Evolutionary conservation across 371 early-diverging fungal species (phyloP).

Genomic region (Entomophthora muscae): DNA sequence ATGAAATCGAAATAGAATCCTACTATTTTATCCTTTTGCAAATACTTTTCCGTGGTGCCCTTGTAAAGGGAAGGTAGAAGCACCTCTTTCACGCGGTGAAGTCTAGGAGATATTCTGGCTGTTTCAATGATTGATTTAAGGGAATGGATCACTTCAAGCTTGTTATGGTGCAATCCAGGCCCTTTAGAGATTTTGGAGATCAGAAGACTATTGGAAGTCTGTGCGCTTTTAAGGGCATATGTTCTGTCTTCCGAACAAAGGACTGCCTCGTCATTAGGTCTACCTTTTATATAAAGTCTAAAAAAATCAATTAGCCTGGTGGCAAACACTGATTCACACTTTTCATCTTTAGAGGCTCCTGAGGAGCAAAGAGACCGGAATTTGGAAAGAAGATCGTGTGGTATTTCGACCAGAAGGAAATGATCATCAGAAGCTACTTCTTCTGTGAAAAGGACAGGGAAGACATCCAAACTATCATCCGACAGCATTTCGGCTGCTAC

Average conservation of each 20-base stretch:
- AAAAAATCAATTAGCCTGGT: background rate
- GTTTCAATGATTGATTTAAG: background rate
- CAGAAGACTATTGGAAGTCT: background rate
- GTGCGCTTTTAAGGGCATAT: background rate
- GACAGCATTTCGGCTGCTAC: no score
- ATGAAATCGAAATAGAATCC: background rate
- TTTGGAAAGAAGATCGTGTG: background rate
- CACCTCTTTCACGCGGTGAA: background rate
- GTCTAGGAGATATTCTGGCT: background rate
- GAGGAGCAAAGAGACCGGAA: background rate
- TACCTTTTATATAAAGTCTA: background rate
- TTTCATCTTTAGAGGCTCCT: background rate
- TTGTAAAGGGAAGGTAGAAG: background rate
- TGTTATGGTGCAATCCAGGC: background rate
- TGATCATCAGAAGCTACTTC: background rate
- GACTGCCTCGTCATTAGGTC: background rate
- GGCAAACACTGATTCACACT: background rate
- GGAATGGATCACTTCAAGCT: background rate
- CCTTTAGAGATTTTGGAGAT: background rate
- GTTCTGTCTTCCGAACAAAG: background rate
- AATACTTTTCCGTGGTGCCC: background rate
- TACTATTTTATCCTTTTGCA: background rate
- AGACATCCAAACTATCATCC: no score
- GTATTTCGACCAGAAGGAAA: background rate
- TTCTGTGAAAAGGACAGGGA: background rate